Base-by-base conservation (phyloP, 1,284 basidiomycete genomes). In the Melampsora larici-populina region DNA sequence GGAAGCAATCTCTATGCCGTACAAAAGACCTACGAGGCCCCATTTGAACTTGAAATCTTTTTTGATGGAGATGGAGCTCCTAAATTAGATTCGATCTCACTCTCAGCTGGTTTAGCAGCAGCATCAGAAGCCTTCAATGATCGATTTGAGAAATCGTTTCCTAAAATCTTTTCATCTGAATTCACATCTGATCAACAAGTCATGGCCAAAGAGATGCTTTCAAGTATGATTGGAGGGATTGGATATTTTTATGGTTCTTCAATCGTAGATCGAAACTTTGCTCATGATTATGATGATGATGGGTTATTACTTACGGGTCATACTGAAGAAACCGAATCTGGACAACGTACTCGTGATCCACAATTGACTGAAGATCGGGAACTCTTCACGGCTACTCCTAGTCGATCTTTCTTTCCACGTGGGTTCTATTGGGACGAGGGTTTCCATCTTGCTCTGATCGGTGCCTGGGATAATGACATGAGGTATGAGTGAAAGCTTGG, bases 391-490 rank as follows among this genome's bases (percentile, higher is more conserved):
- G 94, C 92, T 0, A 97, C 94, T 0, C 94, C 94, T 0, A 94
- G 93, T 83, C 88, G 95, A 67, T 94, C 92, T 81, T 95, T 97
- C 86, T 97, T 97, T 86, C 94, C 94, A 1, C 88, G 94, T 83
- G 94, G 94, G 29, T 97, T 97, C 84, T 97, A 97, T 84, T 97
- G 94, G 93, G 94, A 97, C 82, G 94, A 97, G 85, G 94, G 94
- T 1, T 97, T 97, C 86, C 95, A 97, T 84, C 85, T 97, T 43
- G 85, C 93, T 58, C 90, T 94, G 81, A 92, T 97, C 64, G 93
- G 92, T 26, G 89, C 90, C 80, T 96, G 91, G 91, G 95, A 97
- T 82, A 93, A 91, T 79, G 92, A 93, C 81, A 88, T 97, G 79
- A 92, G 90, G 91, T 90, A 79, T 72, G 82, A 80, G 17, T 58